These are phyloP conservation scores for Xylaria polymorpha DNA, from an alignment of 2,329 filamentous ascomycete genomes.

Conservation along the genomic window DNA sequence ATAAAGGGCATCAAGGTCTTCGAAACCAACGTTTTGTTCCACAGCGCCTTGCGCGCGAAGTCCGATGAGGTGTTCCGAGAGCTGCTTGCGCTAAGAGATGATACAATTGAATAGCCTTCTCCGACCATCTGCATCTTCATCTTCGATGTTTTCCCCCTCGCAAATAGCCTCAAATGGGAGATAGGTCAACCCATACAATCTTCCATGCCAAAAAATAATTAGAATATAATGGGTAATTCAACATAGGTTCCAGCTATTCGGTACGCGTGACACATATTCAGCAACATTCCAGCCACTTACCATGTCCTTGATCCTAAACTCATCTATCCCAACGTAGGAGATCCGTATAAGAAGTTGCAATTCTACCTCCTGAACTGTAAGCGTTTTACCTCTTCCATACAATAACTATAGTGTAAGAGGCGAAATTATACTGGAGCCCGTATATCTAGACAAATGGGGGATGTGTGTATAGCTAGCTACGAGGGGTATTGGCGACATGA, in stretches of 20 bases:
- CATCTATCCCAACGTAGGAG: background rate
- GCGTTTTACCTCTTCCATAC: background rate
- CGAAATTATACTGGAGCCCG: no score
- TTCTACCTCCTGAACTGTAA: background rate
- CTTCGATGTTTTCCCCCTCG: background rate
- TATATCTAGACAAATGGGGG: no score
- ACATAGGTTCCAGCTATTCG: no score
- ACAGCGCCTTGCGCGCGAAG: conserved; percentile 81
- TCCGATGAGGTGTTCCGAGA: conserved; percentile 80
- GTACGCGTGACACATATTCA: background rate
- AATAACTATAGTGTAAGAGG: no score
- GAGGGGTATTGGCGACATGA: background rate
- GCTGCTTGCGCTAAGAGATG: conserved; percentile 81
- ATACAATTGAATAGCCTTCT: conserved; percentile 63
- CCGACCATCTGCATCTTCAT: background rate
- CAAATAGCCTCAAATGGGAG: background rate
- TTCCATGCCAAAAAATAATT: background rate
- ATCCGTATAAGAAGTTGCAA: background rate
- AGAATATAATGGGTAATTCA: background rate
- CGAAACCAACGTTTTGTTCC: conserved; percentile 88
- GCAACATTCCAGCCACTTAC: background rate
- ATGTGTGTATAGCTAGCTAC: no score
- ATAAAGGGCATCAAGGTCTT: conserved; percentile 84
- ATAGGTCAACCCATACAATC: background rate
- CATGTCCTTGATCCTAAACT: background rate